Evolutionary conservation across 768 basidiomycete species (phyloP).

Genomic region (Naganishia kalamii): DNA sequence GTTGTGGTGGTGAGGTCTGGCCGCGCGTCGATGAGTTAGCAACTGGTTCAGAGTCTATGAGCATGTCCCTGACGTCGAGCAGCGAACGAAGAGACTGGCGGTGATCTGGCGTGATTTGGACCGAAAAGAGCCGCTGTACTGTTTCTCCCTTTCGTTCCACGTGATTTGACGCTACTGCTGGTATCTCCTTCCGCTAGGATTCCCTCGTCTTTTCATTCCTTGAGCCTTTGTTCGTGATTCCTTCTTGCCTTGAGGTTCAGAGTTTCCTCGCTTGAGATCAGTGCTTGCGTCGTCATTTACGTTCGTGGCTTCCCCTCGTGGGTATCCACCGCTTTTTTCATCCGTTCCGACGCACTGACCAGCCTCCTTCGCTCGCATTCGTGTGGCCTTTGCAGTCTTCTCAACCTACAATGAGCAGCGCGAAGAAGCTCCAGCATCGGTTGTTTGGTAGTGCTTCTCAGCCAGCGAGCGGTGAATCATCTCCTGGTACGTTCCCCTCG

Average conservation of each 20-base stretch:
- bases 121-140: no score
- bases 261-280: neutral
- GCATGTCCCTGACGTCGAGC: no score
- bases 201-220: neutral
- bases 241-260: no score
- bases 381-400: neutral
- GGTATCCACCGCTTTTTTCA: neutral
- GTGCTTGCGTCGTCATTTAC: neutral
- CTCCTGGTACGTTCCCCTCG: neutral
- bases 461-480: slow-evolving; percentile 16
- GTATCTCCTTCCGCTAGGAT: neutral
- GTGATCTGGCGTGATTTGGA: no score
- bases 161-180: slow-evolving; percentile 6
- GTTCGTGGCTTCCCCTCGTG: neutral
- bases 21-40: no score
- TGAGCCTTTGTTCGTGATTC: neutral
- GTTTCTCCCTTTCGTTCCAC: neutral
- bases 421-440: slow-evolving; percentile 66
- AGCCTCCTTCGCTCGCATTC: neutral
- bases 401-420: slow-evolving; percentile 48
- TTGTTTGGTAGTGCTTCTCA: slow-evolving; percentile 54
- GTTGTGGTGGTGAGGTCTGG: no score
- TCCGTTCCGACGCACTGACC: neutral
- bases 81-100: no score
- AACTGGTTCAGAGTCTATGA: no score